These are phyloP conservation scores for Aquilaria sinensis DNA, from an alignment of 345 rosid species.

Conservation along the genomic window DNA sequence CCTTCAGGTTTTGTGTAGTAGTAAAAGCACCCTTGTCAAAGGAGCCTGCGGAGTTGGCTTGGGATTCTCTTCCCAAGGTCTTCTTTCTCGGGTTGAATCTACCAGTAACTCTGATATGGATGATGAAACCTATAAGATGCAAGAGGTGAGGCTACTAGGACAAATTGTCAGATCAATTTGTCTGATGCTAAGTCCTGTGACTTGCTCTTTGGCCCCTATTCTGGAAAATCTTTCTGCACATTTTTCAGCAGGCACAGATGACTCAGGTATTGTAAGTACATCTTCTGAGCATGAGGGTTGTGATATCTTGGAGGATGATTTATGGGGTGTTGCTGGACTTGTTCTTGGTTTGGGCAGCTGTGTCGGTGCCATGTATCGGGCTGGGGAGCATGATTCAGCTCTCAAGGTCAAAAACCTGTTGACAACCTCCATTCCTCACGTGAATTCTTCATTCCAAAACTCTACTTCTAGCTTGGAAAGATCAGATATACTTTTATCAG, in stretches of 20 bases:
- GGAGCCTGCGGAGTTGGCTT: slow-evolving; percentile 95
- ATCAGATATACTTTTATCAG: slow-evolving; percentile 44
- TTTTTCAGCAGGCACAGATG: slow-evolving; percentile 33
- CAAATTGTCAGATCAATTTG: slow-evolving; percentile 50
- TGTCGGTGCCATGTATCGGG: slow-evolving; percentile 66
- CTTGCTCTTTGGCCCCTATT: slow-evolving; percentile 36
- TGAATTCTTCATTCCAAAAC: slow-evolving; percentile 32
- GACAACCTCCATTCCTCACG: slow-evolving; percentile 69
- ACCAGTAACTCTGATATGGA: slow-evolving; percentile 36
- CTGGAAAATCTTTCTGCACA: slow-evolving; percentile 39
- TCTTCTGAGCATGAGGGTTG: slow-evolving; percentile 36
- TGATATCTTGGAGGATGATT: slow-evolving; percentile 72
- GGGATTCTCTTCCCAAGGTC: slow-evolving; percentile 82
- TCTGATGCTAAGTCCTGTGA: slow-evolving; percentile 35
- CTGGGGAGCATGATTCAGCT: slow-evolving; percentile 62
- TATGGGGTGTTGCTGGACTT: slow-evolving; percentile 92
- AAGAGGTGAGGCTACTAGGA: slow-evolving; percentile 58
- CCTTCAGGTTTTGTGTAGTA: slow-evolving; percentile 68
- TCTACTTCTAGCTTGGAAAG: slow-evolving; percentile 29
- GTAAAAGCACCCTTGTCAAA: slow-evolving; percentile 79
- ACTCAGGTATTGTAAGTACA: slow-evolving; percentile 16
- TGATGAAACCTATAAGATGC: slow-evolving; percentile 43
- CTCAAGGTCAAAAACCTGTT: slow-evolving; percentile 64
- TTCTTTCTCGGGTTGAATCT: slow-evolving; percentile 47
- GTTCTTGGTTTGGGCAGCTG: slow-evolving; percentile 79